phyloP scores from a whole-genome alignment of 2,329 filamentous ascomycete genomes.

The Diplodia mutila region DNA sequence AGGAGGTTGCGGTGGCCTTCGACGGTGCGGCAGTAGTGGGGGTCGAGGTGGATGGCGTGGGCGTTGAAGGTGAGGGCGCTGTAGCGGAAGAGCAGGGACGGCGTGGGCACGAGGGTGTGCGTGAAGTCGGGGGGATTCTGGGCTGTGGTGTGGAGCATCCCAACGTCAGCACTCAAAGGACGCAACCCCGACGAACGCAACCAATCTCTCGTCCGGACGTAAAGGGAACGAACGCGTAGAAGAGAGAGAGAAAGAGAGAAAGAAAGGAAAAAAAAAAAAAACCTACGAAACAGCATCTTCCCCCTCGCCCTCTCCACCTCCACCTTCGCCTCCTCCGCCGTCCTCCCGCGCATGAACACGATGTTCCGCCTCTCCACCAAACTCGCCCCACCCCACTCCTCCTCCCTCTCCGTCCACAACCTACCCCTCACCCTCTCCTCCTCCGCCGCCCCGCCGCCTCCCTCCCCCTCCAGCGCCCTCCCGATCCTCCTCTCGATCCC shows the following conservation, averaged over 20 bases:
- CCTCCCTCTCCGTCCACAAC: conserved; percentile 50
- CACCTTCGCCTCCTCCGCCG: conserved; percentile 41
- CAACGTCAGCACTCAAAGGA: not conserved
- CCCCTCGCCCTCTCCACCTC: conserved; percentile 34
- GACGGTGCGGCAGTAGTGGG: conserved; percentile 65
- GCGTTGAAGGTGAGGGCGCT: conserved; percentile 78
- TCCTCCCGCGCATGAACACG: conserved; percentile 64
- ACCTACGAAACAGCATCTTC: conserved; percentile 46
- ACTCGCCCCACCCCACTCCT: conserved; percentile 47
- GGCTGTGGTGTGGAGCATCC: conserved; percentile 40
- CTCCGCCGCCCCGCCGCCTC: conserved; percentile 29
- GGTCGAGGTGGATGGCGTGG: conserved; percentile 86
- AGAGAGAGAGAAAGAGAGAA: not conserved
- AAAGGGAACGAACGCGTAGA: not conserved
- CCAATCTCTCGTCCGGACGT: too few relatives aligned
- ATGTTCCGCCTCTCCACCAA: conserved; percentile 64
- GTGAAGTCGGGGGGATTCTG: conserved; percentile 58
- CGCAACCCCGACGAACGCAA: too few relatives aligned
- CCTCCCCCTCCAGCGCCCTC: conserved; percentile 28
- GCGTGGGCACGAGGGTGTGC: conserved; percentile 67
- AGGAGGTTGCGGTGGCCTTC: conserved; percentile 78
- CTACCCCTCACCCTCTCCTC: conserved; percentile 39
- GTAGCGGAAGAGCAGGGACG: conserved; percentile 81
- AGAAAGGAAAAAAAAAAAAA: not conserved
- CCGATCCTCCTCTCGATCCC: conserved; percentile 60